phyloP scores from a whole-genome alignment of 2,329 filamentous ascomycete genomes.

The Fusarium ambrosium region DNA sequence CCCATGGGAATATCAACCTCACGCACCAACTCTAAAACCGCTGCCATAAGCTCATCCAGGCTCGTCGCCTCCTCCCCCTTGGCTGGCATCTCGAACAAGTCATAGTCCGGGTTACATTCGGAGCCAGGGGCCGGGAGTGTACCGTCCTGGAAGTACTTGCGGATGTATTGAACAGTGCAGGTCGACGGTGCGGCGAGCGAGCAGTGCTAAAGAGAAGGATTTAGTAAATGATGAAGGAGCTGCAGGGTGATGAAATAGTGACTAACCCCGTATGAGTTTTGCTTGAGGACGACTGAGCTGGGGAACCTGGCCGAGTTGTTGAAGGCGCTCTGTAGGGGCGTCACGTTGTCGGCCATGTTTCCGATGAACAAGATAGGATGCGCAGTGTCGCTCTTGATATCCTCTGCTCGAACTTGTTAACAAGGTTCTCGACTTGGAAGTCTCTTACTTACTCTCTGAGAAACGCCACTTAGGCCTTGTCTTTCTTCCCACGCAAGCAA shows the following conservation, averaged over 20 bases:
- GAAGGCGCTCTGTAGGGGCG: constrained; percentile 60
- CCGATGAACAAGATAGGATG: constrained; percentile 62
- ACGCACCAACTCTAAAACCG: constrained; percentile 28
- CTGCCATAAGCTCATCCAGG: constrained; percentile 37
- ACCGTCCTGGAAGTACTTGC: constrained; percentile 61
- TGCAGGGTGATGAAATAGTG: not conserved
- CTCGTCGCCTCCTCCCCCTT: constrained; percentile 11
- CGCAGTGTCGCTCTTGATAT: constrained; percentile 53
- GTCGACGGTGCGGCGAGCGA: constrained; percentile 59
- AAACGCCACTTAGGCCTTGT: constrained; percentile 58
- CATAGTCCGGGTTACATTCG: constrained; percentile 61
- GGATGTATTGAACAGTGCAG: constrained; percentile 59
- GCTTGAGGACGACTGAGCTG: constrained; percentile 60
- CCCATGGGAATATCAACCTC: constrained; percentile 37
- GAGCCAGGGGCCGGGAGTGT: constrained; percentile 59
- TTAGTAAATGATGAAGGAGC: not conserved
- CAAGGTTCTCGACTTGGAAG: not conserved
- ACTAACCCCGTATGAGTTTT: constrained; percentile 66
- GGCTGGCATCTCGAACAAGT: constrained; percentile 56
- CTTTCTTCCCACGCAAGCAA: constrained; percentile 56
- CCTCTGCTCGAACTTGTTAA: constrained; percentile 33
- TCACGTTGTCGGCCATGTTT: constrained; percentile 62
- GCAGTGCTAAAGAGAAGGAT: constrained; percentile 59
- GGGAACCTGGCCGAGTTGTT: constrained; percentile 61
- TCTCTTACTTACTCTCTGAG: constrained; percentile 44